Evolutionary conservation across 2,329 filamentous ascomycete genomes (phyloP).

Genomic region (Botryotinia convoluta): DNA sequence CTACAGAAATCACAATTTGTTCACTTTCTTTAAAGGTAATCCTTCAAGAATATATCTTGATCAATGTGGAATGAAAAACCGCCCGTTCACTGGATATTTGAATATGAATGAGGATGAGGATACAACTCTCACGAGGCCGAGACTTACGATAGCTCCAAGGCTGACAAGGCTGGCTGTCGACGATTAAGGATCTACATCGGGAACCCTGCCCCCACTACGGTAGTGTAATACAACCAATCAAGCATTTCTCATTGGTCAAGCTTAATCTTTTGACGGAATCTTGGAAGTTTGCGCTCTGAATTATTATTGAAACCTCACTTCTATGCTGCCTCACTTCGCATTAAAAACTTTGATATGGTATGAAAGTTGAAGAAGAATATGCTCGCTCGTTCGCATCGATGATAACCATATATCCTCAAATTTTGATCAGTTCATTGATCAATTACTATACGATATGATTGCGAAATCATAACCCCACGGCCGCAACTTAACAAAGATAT

Average conservation of each 20-base stretch:
- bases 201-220: conserved; percentile 16
- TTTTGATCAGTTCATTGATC: conserved; percentile 22
- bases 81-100: background rate
- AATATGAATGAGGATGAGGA: background rate
- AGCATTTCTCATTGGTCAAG: conserved; percentile 19
- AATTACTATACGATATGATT: conserved; percentile 27
- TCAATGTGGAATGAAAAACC: background rate
- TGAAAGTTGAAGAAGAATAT: conserved; percentile 1
- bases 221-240: conserved; percentile 12
- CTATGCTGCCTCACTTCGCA: background rate
- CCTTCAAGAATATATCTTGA: background rate
- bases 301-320: conserved; percentile 10
- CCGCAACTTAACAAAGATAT: conserved; percentile 19
- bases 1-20: background rate
- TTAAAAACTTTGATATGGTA: conserved; percentile 8
- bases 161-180: conserved; percentile 19
- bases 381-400: conserved; percentile 24
- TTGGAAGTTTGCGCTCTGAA: conserved; percentile 14
- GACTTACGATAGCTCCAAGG: background rate
- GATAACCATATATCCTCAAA: conserved; percentile 24
- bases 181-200: background rate
- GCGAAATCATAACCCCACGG: conserved; percentile 27
- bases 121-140: background rate
- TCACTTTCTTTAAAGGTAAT: background rate
- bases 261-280: conserved; percentile 16